Evolutionary conservation across 441 rosid genomes (phyloP), one percentile per base, ranked within the genome.

Genomic region (Cnidoscolus chayamansa): DNA sequence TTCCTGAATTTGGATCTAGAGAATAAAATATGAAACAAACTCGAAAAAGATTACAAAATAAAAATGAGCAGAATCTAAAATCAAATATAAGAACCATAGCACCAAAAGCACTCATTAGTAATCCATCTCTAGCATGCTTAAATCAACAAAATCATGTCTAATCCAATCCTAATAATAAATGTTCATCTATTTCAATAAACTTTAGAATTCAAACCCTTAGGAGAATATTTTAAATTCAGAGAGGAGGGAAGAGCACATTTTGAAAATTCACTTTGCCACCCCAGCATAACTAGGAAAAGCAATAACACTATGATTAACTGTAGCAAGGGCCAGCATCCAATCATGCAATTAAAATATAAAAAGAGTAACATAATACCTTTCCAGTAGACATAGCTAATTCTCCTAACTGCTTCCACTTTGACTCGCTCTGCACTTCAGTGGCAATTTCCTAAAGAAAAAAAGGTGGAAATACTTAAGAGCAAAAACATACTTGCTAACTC

Each of bases 351-450:
- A 56, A 80, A 69, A 3, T 30, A 66, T 25, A 50, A 7, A 12
- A 15, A 59, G 62, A 5, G 12, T 1, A 17, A 65, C 15, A 64
- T 12, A 35, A 55, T 79, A 93, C 99, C 97, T 91, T 93, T 81
- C 99, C 99, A 71, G 84, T 80, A 70, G 99, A 96, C 97, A 96
- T 88, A 60, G 98, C 96, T 77, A 96, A 82, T 80, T 96, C 95
- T 76, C 99, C 99, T 77, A 96, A 84, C 81, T 90, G 99, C 87
- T 93, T 93, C 99, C 99, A 95, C 78, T 93, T 95, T 25, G 94
- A 87, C 81, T 95, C 99, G 6, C 88, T 88, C 71, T 91, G 96
- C 74, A 82, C 97, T 81, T 89, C 94, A 43, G 75, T 79, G 56
- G 98, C 96, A 72, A 96, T 93, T 72, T 86, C 97, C 99, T 96